Base-by-base conservation (phyloP, 306 rosid genomes). In the Prosopis cineraria region DNA sequence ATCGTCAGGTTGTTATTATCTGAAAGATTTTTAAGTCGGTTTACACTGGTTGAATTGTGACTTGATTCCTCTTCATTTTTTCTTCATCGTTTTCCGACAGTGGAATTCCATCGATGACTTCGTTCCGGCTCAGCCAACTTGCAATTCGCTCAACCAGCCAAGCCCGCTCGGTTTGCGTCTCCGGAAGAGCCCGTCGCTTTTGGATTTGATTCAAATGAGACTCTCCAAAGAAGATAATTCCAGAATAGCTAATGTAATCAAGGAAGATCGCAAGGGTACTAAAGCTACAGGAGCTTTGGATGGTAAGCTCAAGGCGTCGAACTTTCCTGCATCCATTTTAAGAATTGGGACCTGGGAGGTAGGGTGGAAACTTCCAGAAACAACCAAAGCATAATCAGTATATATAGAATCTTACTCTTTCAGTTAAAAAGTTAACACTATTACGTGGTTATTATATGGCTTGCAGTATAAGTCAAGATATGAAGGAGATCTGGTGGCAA, bases 341-440 rank as follows among this genome's bases (percentile, higher is more conserved):
- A 84, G 75, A 77, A 92, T 92, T 68, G 97, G 97, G 45, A 89
- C 88, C 37, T 92, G 97, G 97, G 96, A 92, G 97, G 96, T 88
- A 85, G 7, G 53, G 2, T 48, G 36, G 41, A 63, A 16, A 1
- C 37, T 74, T 65, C 27, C 39, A 20, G 34, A 17, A 47, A 50
- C 40, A 27, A 31, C 19, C 24, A 9, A 68, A 29, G 16, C 41
- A 27, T 72, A 62, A 45, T 64, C 34, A 62, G 5, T 7, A 52
- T 36, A 9, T 8, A 20, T 52, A 10, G 8, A 45, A 19, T 48
- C 9, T 48, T 48, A 48, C 19, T 3, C 7, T 48, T 48, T 8
- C 47, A 12, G 47, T 43, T 43, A 3, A 43, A 43, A 43, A 40
- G 45, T 40, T 43, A n/a, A n/a, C n/a, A n/a, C 6, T 13, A 3